These are phyloP conservation scores for Eucommia ulmoides DNA, from an alignment of 257 asterid genomes.

Conservation along the genomic window DNA sequence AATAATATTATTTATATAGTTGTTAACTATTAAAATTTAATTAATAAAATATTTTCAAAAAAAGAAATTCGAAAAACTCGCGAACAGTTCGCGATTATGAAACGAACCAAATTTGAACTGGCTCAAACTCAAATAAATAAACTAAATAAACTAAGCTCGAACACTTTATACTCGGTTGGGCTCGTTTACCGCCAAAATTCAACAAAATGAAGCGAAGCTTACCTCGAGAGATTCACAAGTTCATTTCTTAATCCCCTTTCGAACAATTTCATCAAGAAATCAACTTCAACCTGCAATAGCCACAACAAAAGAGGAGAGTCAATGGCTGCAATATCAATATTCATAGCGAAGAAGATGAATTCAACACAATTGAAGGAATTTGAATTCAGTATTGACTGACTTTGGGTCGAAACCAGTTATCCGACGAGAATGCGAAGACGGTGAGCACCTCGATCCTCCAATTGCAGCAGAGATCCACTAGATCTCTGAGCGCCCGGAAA, in stretches of 20 bases:
- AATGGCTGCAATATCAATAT: background rate
- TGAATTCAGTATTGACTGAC: constrained; percentile 13
- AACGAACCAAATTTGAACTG: too few species aligned
- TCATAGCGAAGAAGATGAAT: background rate
- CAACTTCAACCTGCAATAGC: constrained; percentile 18
- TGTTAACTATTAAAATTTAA: too few species aligned
- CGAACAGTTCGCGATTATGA: too few species aligned
- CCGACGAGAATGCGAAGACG: constrained; percentile 52
- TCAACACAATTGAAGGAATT: background rate
- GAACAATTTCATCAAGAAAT: constrained; percentile 22
- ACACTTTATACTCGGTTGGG: too few species aligned
- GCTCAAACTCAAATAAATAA: too few species aligned
- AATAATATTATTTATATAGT: too few species aligned
- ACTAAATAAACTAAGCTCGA: too few species aligned
- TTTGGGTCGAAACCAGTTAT: constrained; percentile 60
- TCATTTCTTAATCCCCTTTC: constrained; percentile 11
- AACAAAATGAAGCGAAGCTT: too few species aligned
- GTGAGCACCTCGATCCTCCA: constrained; percentile 51
- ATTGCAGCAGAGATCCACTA: constrained; percentile 32
- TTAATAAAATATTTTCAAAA: too few species aligned
- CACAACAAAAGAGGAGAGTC: background rate
- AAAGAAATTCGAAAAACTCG: too few species aligned
- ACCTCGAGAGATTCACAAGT: constrained; percentile 15
- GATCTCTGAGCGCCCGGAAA: constrained; percentile 22
- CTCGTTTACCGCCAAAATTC: too few species aligned